Evolutionary conservation across 2,329 filamentous ascomycete genomes (phyloP).

Genomic region (Venturia pyrina): DNA sequence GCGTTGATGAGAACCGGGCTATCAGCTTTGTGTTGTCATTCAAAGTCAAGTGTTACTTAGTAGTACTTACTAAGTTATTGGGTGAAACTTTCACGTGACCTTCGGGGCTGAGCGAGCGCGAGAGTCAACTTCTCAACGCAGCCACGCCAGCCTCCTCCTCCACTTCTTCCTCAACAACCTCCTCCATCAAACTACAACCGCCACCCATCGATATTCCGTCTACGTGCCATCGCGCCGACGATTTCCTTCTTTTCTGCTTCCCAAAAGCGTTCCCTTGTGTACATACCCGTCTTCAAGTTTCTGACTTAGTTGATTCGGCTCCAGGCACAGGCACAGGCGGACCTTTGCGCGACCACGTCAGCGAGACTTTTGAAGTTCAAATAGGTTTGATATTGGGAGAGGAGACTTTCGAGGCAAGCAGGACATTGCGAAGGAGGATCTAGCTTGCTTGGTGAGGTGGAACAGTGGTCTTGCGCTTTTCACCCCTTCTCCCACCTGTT

Average conservation of each 20-base stretch:
- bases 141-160: not conserved
- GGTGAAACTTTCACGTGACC: not conserved
- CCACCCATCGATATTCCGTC: not conserved
- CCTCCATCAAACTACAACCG: not conserved
- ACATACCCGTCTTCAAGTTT: not conserved
- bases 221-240: not conserved
- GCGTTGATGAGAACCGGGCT: no score
- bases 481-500: constrained; percentile 1
- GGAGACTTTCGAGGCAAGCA: not conserved
- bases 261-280: not conserved
- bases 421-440: not conserved
- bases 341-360: not conserved
- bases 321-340: not conserved
- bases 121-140: not conserved
- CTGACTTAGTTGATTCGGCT: not conserved
- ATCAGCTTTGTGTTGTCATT: not conserved
- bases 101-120: not conserved
- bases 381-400: constrained; percentile 1
- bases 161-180: not conserved
- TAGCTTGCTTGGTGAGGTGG: not conserved
- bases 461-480: constrained; percentile 2
- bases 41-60: no score
- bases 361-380: not conserved
- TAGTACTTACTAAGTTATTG: no score
- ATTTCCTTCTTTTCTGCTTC: not conserved